These are phyloP conservation scores for Tephrocybe sp. DNA, from an alignment of 768 basidiomycete species.

Conservation along the genomic window DNA sequence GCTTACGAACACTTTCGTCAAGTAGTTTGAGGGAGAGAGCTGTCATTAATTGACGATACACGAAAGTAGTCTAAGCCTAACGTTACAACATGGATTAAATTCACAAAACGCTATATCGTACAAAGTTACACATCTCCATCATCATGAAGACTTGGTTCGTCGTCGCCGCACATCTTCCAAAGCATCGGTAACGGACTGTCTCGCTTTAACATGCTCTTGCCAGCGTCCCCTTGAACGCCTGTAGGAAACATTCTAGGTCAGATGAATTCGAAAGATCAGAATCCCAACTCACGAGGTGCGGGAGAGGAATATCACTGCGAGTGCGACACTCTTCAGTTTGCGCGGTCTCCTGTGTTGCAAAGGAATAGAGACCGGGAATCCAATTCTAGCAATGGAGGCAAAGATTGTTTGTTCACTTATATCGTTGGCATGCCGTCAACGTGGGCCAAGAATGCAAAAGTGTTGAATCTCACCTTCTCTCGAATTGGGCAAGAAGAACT, in stretches of 20 bases:
- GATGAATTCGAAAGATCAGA: not conserved
- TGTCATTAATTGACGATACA: conserved; percentile 5
- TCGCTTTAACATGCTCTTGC: conserved; percentile 59
- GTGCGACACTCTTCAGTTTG: conserved; percentile 54
- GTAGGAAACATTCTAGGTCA: conserved; percentile 3
- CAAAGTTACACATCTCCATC: conserved; percentile 6
- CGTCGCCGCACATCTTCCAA: conserved; percentile 66
- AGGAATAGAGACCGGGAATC: conserved; percentile 51
- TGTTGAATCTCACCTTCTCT: conserved; percentile 56
- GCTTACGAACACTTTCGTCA: not conserved
- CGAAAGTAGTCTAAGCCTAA: conserved; percentile 2
- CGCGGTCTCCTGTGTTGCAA: conserved; percentile 36
- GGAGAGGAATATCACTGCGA: conserved; percentile 61
- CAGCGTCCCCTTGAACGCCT: conserved; percentile 64
- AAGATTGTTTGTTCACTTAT: conserved; percentile 69
- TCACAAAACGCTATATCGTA: conserved; percentile 4
- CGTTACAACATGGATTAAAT: conserved; percentile 10
- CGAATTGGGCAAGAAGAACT: conserved; percentile 63
- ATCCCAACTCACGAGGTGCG: conserved; percentile 53
- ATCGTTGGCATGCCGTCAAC: not conserved
- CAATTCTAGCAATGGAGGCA: conserved; percentile 73
- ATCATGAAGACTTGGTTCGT: conserved; percentile 29
- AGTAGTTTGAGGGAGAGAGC: not conserved
- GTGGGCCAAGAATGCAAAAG: not conserved
- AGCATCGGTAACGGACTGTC: conserved; percentile 60